phyloP scores from a whole-genome alignment of 108 stramenopile genomes.

The Thalassiosira profunda region DNA sequence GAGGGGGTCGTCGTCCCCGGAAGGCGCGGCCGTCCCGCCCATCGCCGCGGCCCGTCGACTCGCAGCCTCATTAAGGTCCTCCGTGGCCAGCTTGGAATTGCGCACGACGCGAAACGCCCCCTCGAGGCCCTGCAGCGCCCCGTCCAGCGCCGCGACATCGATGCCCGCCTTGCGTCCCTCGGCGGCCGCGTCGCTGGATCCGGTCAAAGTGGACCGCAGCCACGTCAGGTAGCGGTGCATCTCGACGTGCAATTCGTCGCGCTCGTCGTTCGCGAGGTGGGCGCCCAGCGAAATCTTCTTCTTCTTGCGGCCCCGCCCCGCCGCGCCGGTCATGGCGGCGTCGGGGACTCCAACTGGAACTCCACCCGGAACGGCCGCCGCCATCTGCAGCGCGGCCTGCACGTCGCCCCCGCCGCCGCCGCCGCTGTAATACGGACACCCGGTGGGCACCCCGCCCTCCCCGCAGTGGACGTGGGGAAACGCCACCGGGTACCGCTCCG shows the following conservation, averaged over 20 bases:
- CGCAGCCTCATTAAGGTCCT: background rate
- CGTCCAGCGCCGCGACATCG: background rate
- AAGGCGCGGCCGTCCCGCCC: background rate
- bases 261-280: slow-evolving; percentile 4
- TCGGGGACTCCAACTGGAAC: no score
- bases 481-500: slow-evolving; percentile 3
- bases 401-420: background rate
- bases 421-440: slow-evolving; percentile 11
- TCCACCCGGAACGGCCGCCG: background rate
- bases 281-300: slow-evolving; percentile 16
- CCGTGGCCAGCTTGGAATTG: no score
- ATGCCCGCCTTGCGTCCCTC: background rate
- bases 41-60: background rate
- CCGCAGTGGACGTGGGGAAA: slow-evolving; percentile 6
- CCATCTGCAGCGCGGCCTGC: background rate
- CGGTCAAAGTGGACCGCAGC: background rate
- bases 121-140: background rate
- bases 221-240: slow-evolving; percentile 11
- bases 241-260: slow-evolving; percentile 16
- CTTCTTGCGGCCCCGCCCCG: background rate
- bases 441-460: background rate
- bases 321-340: background rate
- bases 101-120: no score
- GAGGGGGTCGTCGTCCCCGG: background rate
- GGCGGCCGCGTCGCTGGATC: background rate